A percentile compares a stretch with the other conserved stretches of the same genome.
Evolutionary conservation across 371 early-diverging fungal genomes (phyloP).

Genomic region (Coemansia sp.): DNA sequence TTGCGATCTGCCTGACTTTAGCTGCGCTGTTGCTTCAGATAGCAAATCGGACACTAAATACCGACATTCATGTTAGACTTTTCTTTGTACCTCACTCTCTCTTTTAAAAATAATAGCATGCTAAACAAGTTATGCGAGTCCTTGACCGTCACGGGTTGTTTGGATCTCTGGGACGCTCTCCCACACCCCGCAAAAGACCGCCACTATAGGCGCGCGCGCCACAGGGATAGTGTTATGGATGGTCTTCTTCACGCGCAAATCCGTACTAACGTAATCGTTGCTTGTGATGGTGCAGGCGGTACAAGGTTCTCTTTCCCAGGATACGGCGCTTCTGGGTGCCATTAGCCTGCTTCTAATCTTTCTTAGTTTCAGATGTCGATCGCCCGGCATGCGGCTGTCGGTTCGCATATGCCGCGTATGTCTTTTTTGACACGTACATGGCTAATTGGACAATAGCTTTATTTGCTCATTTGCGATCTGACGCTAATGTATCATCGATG

Average conservation of each 20-base stretch:
- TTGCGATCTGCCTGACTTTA: not conserved
- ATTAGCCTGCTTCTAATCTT: not conserved
- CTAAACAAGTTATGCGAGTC: not conserved
- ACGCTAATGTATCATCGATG: not conserved
- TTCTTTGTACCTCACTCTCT: not conserved
- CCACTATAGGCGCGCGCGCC: not conserved
- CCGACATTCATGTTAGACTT: not conserved
- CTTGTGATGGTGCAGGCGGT: too few species aligned
- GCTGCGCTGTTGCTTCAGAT: not conserved
- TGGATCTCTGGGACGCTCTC: not conserved
- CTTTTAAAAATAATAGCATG: not conserved
- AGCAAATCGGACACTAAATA: slow-evolving; percentile 1
- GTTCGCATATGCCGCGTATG: not conserved
- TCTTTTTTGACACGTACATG: not conserved
- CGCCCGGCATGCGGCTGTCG: not conserved
- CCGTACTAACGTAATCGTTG: not conserved
- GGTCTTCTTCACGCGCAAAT: not conserved
- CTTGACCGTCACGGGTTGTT: not conserved
- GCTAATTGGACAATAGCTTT: not conserved
- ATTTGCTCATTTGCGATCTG: not conserved
- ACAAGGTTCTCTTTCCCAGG: too few species aligned
- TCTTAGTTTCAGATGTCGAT: not conserved
- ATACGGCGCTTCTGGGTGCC: not conserved
- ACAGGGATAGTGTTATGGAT: not conserved
- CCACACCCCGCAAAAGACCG: not conserved